Conservation (phyloP, 768 basidiomycete genomes). For the Hygrocybe punicea region DNA sequence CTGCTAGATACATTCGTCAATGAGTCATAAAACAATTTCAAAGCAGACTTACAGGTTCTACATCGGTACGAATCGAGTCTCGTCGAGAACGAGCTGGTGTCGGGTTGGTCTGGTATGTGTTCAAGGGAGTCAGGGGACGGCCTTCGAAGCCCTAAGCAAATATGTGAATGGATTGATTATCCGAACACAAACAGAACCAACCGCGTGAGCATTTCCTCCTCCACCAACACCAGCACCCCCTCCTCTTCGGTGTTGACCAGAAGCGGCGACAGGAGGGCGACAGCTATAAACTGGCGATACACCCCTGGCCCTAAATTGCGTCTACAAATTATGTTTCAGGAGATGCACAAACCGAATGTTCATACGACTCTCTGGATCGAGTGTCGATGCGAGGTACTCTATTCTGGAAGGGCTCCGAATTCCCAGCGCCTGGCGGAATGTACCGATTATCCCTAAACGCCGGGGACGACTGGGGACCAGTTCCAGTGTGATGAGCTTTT, state of each 20-base stretch:
- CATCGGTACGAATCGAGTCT: background rate
- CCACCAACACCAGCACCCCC: no score
- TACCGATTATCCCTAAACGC: background rate
- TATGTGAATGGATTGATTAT: background rate
- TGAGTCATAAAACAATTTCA: background rate
- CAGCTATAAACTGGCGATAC: background rate
- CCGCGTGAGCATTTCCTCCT: background rate
- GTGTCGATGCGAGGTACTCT: background rate
- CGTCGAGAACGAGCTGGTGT: background rate
- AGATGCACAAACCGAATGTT: background rate
- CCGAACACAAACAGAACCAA: background rate
- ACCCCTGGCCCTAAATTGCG: background rate
- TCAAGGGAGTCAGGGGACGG: background rate
- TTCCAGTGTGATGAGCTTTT: conserved; percentile 13
- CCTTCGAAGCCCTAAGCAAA: background rate
- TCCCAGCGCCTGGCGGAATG: background rate
- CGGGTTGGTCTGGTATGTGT: background rate
- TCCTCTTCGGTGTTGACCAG: background rate
- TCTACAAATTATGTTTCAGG: background rate
- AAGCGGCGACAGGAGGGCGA: background rate
- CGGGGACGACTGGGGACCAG: conserved; percentile 5
- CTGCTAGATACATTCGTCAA: background rate
- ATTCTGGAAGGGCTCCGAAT: background rate
- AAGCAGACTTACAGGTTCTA: background rate
- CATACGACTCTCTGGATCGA: background rate